Conservation (phyloP, 2,329 filamentous ascomycete genomes). For the Arthrinium puccinioides region DNA sequence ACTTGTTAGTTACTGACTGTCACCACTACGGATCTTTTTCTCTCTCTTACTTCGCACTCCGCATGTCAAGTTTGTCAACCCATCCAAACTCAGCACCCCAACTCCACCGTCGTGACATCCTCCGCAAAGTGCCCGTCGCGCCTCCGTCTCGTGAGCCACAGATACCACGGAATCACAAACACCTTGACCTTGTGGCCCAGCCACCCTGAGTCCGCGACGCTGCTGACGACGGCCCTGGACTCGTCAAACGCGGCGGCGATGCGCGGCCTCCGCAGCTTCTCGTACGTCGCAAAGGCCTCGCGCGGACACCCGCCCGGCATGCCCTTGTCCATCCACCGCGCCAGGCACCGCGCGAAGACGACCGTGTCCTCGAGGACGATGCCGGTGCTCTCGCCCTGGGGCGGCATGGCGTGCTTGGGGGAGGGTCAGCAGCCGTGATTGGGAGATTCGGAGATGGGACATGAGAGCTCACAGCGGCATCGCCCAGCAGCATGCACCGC, state of each 20-base stretch:
- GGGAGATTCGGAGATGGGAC: not conserved
- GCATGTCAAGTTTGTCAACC: not conserved
- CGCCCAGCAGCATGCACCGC: slow-evolving; percentile 4
- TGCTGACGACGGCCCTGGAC: slow-evolving; percentile 2
- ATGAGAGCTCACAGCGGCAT: slow-evolving; percentile 1
- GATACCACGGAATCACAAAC: slow-evolving; percentile 4
- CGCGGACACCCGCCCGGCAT: slow-evolving; percentile 1
- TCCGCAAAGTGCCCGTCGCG: slow-evolving; percentile 4
- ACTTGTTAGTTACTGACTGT: no score
- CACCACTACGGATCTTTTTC: not conserved
- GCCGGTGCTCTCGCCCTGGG: slow-evolving; percentile 6
- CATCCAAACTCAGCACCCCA: not conserved
- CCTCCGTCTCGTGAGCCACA: slow-evolving; percentile 3
- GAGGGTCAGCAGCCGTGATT: not conserved
- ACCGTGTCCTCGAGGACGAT: slow-evolving; percentile 7
- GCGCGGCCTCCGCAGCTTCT: slow-evolving; percentile 4
- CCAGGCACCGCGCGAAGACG: slow-evolving; percentile 4
- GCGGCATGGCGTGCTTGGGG: slow-evolving; percentile 6
- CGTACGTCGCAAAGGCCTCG: slow-evolving; percentile 4
- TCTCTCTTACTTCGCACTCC: not conserved
- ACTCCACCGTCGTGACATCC: slow-evolving; percentile 2
- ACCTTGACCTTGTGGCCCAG: slow-evolving; percentile 5
- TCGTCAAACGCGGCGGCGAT: slow-evolving; percentile 6
- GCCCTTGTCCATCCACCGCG: slow-evolving; percentile 4
- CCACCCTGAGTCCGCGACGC: slow-evolving; percentile 4